A percentile compares a stretch with the other conserved stretches of the same genome.
These are phyloP conservation scores for Gossypium rotundifolium DNA, from an alignment of 345 rosid species.

Conservation along the genomic window DNA sequence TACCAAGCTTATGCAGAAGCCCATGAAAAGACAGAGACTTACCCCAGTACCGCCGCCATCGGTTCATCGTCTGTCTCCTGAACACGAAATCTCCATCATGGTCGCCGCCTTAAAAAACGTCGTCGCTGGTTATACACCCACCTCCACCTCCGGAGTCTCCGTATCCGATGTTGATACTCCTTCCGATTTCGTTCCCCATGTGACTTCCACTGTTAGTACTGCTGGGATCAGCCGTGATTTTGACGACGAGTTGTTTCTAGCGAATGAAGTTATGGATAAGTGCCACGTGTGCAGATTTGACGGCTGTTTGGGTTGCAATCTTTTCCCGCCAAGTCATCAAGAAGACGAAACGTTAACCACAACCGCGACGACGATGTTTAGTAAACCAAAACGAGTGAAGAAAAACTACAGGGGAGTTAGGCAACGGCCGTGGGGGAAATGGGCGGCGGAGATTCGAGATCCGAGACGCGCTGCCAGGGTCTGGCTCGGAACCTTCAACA, in stretches of 20 bases:
- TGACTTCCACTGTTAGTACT: not conserved
- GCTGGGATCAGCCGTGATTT: not conserved
- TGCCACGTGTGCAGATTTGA: slow-evolving; percentile 55
- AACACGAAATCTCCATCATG: slow-evolving; percentile 62
- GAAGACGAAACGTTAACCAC: not conserved
- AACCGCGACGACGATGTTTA: not conserved
- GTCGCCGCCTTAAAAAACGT: slow-evolving; percentile 40
- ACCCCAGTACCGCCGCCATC: not conserved
- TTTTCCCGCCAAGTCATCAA: slow-evolving; percentile 57
- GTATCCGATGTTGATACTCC: not conserved
- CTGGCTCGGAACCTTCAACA: slow-evolving; percentile 90
- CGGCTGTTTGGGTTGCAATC: slow-evolving; percentile 73
- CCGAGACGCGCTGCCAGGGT: slow-evolving; percentile 72
- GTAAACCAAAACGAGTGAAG: slow-evolving; percentile 31
- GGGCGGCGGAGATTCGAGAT: slow-evolving; percentile 96
- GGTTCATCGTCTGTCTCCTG: slow-evolving; percentile 30
- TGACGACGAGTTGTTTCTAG: slow-evolving; percentile 11
- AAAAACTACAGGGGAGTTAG: slow-evolving; percentile 92
- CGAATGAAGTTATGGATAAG: slow-evolving; percentile 35
- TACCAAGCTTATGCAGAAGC: slow-evolving; percentile 25
- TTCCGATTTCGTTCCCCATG: slow-evolving; percentile 10
- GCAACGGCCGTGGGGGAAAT: slow-evolving; percentile 98
- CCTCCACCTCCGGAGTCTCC: not conserved
- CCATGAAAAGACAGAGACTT: slow-evolving; percentile 24
- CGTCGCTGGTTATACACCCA: slow-evolving; percentile 19